Conservation (phyloP, 768 basidiomycete species). For the Butyriboletus loyo region DNA sequence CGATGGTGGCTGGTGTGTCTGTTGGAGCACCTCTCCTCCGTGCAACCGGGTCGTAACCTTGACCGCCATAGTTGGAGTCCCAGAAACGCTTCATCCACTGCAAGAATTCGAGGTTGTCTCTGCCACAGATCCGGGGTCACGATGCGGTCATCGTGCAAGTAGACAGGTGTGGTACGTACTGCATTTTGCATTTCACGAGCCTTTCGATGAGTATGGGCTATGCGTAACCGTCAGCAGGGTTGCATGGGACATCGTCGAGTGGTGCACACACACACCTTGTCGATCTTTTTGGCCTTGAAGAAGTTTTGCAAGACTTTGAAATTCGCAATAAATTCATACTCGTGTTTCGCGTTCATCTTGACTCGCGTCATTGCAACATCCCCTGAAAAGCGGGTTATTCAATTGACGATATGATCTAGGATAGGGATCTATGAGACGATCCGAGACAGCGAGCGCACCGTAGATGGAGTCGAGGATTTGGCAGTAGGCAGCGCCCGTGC, state of each 20-base stretch:
- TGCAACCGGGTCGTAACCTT: constrained; percentile 80
- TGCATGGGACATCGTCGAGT: background rate
- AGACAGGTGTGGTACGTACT: constrained; percentile 55
- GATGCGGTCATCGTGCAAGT: constrained; percentile 3
- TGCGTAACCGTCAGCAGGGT: constrained; percentile 3
- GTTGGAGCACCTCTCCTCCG: constrained; percentile 74
- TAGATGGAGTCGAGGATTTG: constrained; percentile 95
- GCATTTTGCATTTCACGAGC: constrained; percentile 98
- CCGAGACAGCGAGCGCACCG: constrained; percentile 46
- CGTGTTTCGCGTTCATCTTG: constrained; percentile 94
- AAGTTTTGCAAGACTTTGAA: constrained; percentile 92
- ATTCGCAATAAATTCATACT: constrained; percentile 94
- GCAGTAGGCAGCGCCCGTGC: constrained; percentile 89
- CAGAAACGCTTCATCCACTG: constrained; percentile 98
- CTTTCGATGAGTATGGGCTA: constrained; percentile 95
- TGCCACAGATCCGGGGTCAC: constrained; percentile 30
- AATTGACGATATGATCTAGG: constrained; percentile 7
- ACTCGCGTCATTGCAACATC: constrained; percentile 90
- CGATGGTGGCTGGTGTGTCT: constrained; percentile 78
- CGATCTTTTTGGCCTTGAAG: constrained; percentile 91
- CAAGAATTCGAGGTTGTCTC: constrained; percentile 97
- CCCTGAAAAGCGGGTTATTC: constrained; percentile 43
- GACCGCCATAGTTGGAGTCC: constrained; percentile 88
- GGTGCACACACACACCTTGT: constrained; percentile 61
- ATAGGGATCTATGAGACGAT: constrained; percentile 19